These are phyloP conservation scores for Parmelia sp. DNA, from an alignment of 495 filamentous ascomycete species.

Conservation along the genomic window DNA sequence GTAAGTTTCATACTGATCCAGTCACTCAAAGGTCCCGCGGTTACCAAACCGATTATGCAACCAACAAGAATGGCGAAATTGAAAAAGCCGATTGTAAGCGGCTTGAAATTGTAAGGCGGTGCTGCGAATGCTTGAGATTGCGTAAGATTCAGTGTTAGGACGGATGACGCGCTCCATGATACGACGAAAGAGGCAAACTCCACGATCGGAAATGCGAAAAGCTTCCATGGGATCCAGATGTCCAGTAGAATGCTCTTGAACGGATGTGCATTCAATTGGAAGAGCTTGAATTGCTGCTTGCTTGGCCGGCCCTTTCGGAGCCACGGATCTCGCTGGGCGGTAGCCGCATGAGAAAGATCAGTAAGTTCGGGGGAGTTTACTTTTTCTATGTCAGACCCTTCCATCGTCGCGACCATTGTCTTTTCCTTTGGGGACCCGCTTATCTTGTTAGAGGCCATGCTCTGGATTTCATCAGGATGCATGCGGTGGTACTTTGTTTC, in stretches of 20 bases:
- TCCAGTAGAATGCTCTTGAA: constrained; percentile 38
- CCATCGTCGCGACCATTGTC: constrained; percentile 1
- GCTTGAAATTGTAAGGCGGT: constrained; percentile 52
- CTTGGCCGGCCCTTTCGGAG: constrained; percentile 48
- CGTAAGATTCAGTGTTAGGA: constrained; percentile 59
- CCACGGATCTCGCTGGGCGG: constrained; percentile 28
- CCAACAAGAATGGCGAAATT: constrained; percentile 45
- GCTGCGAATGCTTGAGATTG: constrained; percentile 54
- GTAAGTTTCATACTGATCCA: constrained; percentile 54
- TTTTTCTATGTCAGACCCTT: constrained; percentile 14
- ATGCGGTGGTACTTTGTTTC: constrained; percentile 55
- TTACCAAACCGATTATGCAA: constrained; percentile 48
- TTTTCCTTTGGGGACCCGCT: constrained; percentile 9
- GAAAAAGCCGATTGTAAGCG: constrained; percentile 46
- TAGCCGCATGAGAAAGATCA: constrained; percentile 16
- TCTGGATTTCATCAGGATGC: constrained; percentile 27
- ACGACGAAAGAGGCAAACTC: constrained; percentile 55
- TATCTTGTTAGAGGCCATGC: not conserved
- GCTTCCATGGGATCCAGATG: constrained; percentile 47
- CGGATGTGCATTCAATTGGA: constrained; percentile 38
- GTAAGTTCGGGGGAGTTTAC: not conserved
- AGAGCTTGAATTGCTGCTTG: constrained; percentile 50
- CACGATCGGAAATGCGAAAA: constrained; percentile 58
- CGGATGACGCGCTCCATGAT: constrained; percentile 52
- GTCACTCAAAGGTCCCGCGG: constrained; percentile 55